Percentiles rank a stretch among this genome's conserved stretches.
These are phyloP conservation scores for Carex kokanica DNA, from an alignment of 176 grass and related monocot species.

Conservation along the genomic window DNA sequence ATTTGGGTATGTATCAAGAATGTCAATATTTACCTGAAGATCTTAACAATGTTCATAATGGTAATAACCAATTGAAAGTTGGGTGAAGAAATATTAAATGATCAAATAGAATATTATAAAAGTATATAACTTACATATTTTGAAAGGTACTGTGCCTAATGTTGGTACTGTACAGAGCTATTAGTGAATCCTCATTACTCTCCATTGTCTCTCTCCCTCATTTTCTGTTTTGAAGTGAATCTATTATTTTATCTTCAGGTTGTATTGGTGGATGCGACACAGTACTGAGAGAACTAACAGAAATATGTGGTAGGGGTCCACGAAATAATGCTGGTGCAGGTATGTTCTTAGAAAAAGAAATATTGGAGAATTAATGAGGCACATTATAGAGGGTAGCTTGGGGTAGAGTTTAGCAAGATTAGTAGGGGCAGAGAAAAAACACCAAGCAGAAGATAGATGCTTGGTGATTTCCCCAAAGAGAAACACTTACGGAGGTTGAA, in stretches of 20 bases:
- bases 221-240: slow-evolving; percentile 22
- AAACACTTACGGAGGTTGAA: not conserved
- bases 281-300: slow-evolving; percentile 73
- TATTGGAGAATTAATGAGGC: not conserved
- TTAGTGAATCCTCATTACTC: not conserved
- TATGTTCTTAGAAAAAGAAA: slow-evolving; percentile 27
- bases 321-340: slow-evolving; percentile 51
- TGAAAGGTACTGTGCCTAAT: not conserved
- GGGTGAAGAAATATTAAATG: slow-evolving; percentile 1
- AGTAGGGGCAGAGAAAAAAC: not conserved
- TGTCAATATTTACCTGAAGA: not conserved
- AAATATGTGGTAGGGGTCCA: slow-evolving; percentile 64
- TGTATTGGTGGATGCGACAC: slow-evolving; percentile 91
- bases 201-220: not conserved
- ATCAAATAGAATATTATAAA: not conserved
- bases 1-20: slow-evolving; percentile 56
- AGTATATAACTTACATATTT: not conserved
- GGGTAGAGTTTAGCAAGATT: not conserved
- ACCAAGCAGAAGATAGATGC: not conserved
- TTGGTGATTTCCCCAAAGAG: not conserved
- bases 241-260: slow-evolving; percentile 39
- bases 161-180: not conserved
- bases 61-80: not conserved
- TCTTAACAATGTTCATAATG: not conserved
- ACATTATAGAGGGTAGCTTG: not conserved